A percentile compares a stretch with the other conserved stretches of the same genome.
These are phyloP conservation scores for Selaginella moellendorffii DNA, from an alignment of 75 land plant genomes.

Conservation along the genomic window DNA sequence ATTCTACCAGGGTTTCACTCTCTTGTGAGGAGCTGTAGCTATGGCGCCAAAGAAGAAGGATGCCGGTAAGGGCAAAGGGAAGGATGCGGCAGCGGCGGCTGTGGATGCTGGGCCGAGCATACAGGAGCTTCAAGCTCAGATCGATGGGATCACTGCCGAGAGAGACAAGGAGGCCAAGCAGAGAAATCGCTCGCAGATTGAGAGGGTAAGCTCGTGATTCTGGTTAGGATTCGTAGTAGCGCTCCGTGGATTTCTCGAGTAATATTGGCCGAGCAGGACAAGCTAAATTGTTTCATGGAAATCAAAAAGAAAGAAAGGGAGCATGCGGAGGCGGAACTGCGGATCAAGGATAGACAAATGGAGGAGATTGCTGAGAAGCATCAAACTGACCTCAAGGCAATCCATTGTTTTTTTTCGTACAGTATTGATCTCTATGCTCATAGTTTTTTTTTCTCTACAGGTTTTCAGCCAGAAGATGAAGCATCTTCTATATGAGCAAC, in stretches of 20 bases:
- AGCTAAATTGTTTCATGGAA: conserved; percentile 21
- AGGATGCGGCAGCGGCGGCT: neutral
- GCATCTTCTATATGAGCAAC: conserved; percentile 29
- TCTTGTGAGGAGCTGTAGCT: neutral
- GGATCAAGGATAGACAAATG: conserved; percentile 18
- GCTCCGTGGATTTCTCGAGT: too few relatives aligned
- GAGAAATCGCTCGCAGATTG: conserved; percentile 22
- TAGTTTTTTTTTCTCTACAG: conserved; percentile 6
- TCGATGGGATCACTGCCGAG: conserved; percentile 7
- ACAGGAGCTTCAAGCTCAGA: conserved; percentile 16
- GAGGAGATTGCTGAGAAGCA: conserved; percentile 29
- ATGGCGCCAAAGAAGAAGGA: conserved; percentile 12
- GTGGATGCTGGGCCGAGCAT: conserved; percentile 13
- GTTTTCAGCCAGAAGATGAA: conserved; percentile 31
- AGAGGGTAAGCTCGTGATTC: conserved; percentile 16
- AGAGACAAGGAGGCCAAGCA: conserved; percentile 17
- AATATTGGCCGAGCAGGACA: too few relatives aligned
- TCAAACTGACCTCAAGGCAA: conserved; percentile 26
- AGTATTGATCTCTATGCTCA: neutral
- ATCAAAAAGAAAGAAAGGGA: conserved; percentile 28
- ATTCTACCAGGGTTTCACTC: too few relatives aligned
- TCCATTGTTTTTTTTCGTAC: neutral
- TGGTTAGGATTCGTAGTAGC: too few relatives aligned
- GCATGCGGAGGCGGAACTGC: conserved; percentile 12
- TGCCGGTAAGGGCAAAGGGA: conserved; percentile 1